A percentile compares a stretch with the other conserved stretches of the same genome.
These are phyloP conservation scores for Cercospora nicotianae DNA, from an alignment of 2,329 filamentous ascomycete genomes.

Conservation along the genomic window DNA sequence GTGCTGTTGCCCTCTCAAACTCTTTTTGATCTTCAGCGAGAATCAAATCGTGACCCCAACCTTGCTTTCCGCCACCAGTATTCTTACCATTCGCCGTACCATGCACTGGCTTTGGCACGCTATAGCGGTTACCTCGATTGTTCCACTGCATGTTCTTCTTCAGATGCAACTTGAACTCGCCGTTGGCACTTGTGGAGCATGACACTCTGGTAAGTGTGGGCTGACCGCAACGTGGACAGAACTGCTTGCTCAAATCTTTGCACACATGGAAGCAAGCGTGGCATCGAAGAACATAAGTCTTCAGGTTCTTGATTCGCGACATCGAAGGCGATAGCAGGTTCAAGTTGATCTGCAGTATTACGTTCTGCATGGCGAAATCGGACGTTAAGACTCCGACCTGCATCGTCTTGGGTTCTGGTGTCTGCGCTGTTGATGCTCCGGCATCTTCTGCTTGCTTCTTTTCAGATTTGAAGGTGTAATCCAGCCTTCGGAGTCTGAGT, in stretches of 20 bases:
- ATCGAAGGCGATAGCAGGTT: conserved; percentile 79
- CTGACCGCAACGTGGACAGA: conserved; percentile 89
- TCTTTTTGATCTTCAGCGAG: conserved; percentile 96
- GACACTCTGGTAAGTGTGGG: conserved; percentile 79
- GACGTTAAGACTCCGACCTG: conserved; percentile 90
- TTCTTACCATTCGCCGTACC: conserved; percentile 77
- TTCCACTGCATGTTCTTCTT: conserved; percentile 98
- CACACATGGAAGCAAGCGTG: conserved; percentile 88
- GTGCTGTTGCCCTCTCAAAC: conserved; percentile 64
- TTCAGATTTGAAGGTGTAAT: conserved; percentile 92
- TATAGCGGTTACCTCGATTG: conserved; percentile 86
- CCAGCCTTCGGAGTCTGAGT: conserved; percentile 71
- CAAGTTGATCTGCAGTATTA: conserved; percentile 90
- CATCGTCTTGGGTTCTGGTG: conserved; percentile 62
- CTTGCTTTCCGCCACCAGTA: conserved; percentile 73
- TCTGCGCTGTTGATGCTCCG: conserved; percentile 45
- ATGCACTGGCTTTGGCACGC: conserved; percentile 84
- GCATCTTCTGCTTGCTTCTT: conserved; percentile 73
- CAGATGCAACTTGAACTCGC: conserved; percentile 80
- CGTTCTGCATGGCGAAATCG: conserved; percentile 98
- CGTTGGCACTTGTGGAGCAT: conserved; percentile 78
- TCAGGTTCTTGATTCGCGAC: conserved; percentile 77
- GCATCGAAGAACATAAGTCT: conserved; percentile 87
- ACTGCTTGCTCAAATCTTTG: conserved; percentile 83
- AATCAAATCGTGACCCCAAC: conserved; percentile 83